phyloP scores from a whole-genome alignment of 2,329 filamentous ascomycete genomes.

The Plenodomus lindquistii region DNA sequence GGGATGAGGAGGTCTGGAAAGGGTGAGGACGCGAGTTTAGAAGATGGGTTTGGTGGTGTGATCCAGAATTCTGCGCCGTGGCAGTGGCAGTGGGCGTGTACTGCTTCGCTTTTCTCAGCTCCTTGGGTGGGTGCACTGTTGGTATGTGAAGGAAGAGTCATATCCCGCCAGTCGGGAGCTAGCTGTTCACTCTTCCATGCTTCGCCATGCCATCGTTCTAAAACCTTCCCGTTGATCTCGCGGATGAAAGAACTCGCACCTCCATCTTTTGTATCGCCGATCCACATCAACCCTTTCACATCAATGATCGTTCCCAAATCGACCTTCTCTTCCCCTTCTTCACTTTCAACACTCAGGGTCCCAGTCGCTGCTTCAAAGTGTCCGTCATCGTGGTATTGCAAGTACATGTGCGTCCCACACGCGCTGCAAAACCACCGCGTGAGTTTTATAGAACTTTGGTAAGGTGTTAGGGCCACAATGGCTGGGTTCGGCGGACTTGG shows the following conservation, averaged over 20 bases:
- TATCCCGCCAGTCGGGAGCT: slow-evolving; percentile 27
- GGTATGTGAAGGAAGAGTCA: neutral
- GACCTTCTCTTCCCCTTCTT: neutral
- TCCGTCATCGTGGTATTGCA: slow-evolving; percentile 30
- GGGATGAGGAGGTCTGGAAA: slow-evolving; percentile 47
- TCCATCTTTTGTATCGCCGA: slow-evolving; percentile 58
- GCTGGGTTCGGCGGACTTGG: slow-evolving; percentile 19
- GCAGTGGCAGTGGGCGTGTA: slow-evolving; percentile 53
- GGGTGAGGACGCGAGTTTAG: slow-evolving; percentile 40
- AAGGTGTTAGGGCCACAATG: slow-evolving; percentile 35
- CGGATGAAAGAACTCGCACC: slow-evolving; percentile 54
- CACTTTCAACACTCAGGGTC: slow-evolving; percentile 22
- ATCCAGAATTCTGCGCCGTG: slow-evolving; percentile 51
- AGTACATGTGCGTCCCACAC: slow-evolving; percentile 54
- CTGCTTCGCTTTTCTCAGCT: slow-evolving; percentile 8
- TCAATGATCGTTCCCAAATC: slow-evolving; percentile 25
- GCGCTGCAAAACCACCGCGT: slow-evolving; percentile 49
- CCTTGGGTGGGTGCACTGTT: neutral
- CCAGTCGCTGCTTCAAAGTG: slow-evolving; percentile 50
- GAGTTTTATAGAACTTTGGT: slow-evolving; percentile 43
- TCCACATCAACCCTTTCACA: slow-evolving; percentile 49
- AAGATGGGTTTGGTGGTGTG: slow-evolving; percentile 30
- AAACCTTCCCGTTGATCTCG: slow-evolving; percentile 31
- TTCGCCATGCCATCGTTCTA: slow-evolving; percentile 21
- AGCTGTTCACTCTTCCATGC: slow-evolving; percentile 20